These are phyloP conservation scores for Cenchrus americanus DNA, from an alignment of 176 grass and related monocot genomes.

Conservation along the genomic window DNA sequence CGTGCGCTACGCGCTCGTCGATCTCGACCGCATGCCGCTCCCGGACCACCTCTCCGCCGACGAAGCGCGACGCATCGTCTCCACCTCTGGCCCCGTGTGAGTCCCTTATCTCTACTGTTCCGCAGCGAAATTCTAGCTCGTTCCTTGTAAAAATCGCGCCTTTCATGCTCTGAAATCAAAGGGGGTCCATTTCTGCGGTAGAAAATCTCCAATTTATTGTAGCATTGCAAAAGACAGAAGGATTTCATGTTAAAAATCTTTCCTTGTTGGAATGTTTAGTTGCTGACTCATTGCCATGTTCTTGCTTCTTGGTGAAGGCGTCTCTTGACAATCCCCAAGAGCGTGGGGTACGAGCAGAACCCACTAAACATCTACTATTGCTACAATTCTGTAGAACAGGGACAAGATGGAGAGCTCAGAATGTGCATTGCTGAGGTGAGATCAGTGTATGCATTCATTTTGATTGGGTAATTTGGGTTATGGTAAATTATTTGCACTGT, in stretches of 20 bases:
- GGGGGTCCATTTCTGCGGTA: neutral
- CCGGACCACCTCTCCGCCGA: slow-evolving; percentile 60
- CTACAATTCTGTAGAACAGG: slow-evolving; percentile 53
- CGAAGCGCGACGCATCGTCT: slow-evolving; percentile 68
- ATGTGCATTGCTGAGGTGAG: slow-evolving; percentile 89
- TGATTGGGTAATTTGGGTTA: neutral
- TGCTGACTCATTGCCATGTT: neutral
- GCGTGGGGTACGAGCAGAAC: slow-evolving; percentile 89
- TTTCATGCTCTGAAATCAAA: neutral
- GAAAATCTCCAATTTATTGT: neutral
- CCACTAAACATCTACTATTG: slow-evolving; percentile 93
- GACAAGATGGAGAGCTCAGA: slow-evolving; percentile 42
- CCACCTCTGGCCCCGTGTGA: slow-evolving; percentile 80
- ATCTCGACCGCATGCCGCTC: slow-evolving; percentile 62
- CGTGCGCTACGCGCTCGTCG: slow-evolving; percentile 75
- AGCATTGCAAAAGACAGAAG: neutral
- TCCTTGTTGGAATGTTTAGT: neutral
- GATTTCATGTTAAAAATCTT: neutral
- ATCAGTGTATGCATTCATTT: neutral
- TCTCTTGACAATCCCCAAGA: slow-evolving; percentile 84
- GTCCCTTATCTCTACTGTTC: neutral
- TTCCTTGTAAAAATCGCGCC: slow-evolving; percentile 13
- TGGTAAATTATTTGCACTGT: neutral
- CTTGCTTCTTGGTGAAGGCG: slow-evolving; percentile 46
- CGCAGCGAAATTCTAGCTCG: neutral